Evolutionary conservation across 2,329 filamentous ascomycete genomes (phyloP).

Genomic region (Xenoacremonium recifei): DNA sequence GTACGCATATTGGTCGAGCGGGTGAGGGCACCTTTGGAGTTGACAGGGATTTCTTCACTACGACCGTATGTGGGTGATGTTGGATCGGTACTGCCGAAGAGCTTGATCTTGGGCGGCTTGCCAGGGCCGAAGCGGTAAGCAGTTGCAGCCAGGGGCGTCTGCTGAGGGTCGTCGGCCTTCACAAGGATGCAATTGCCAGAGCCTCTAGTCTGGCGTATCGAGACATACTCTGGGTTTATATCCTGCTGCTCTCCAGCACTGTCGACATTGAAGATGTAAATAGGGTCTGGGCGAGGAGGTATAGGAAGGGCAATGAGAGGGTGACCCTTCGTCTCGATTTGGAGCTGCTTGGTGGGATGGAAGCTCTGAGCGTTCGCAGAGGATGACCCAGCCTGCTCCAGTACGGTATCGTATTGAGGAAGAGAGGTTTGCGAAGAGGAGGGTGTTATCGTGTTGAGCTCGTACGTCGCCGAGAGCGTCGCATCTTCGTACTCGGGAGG

Average conservation of each 20-base stretch:
- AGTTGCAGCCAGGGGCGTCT: constrained; percentile 46
- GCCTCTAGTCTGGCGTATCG: constrained; percentile 43
- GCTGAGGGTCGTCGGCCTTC: constrained; percentile 34
- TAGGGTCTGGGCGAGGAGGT: constrained; percentile 36
- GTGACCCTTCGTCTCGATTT: constrained; percentile 49
- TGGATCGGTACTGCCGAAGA: constrained; percentile 10
- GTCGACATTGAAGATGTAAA: constrained; percentile 41
- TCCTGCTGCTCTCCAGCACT: constrained; percentile 37
- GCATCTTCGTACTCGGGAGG: constrained; percentile 27
- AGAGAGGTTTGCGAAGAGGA: constrained; percentile 26
- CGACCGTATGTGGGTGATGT: constrained; percentile 1
- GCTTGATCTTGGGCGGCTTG: constrained; percentile 45
- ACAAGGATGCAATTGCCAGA: constrained; percentile 51
- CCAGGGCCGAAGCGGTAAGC: constrained; percentile 57
- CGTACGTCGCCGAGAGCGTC: constrained; percentile 13
- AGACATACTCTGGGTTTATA: constrained; percentile 49
- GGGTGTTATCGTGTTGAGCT: constrained; percentile 23
- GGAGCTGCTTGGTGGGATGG: constrained; percentile 42
- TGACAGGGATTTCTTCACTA: constrained; percentile 25
- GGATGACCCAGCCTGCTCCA: constrained; percentile 4
- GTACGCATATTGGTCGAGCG: constrained; percentile 46
- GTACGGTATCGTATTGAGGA: constrained; percentile 23
- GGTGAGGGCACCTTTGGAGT: constrained; percentile 41
- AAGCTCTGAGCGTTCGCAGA: constrained; percentile 30
- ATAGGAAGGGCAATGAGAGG: constrained; percentile 41